These are phyloP conservation scores for Fraxinus americana DNA, from an alignment of 257 asterid species.

Conservation along the genomic window DNA sequence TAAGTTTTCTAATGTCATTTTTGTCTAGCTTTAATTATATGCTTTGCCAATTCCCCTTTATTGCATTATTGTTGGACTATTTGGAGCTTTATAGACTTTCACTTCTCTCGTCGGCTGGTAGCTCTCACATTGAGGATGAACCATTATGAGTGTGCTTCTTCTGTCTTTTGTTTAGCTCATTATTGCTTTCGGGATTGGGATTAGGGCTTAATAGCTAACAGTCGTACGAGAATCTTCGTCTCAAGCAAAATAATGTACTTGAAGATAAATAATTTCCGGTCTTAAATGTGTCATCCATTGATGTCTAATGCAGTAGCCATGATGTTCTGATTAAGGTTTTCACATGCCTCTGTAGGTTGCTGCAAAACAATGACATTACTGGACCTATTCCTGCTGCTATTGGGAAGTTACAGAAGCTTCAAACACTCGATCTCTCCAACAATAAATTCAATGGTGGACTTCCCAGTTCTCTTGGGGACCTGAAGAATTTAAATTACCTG, in stretches of 20 bases:
- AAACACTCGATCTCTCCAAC: constrained; percentile 85
- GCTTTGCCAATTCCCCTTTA: neutral
- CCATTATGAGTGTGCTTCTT: neutral
- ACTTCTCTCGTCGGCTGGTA: neutral
- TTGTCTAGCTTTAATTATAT: neutral
- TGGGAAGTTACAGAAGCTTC: constrained; percentile 79
- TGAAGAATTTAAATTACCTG: constrained; percentile 79
- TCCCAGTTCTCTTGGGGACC: constrained; percentile 71
- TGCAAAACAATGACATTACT: constrained; percentile 85
- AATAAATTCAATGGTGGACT: constrained; percentile 71
- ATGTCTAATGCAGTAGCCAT: neutral
- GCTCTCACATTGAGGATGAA: neutral
- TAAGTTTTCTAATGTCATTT: constrained; percentile 41
- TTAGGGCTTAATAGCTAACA: neutral
- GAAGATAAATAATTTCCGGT: neutral
- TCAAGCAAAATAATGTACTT: neutral
- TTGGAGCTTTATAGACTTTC: neutral
- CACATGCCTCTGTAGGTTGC: constrained; percentile 51
- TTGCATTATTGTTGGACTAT: neutral
- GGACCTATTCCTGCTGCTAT: constrained; percentile 76
- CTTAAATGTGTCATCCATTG: neutral
- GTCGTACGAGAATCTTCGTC: neutral
- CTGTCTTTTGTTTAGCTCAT: neutral
- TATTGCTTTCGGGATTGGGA: neutral
- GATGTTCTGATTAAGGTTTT: neutral